phyloP scores from a whole-genome alignment of 2,329 filamentous ascomycete species.

The Fusarium proliferatum region DNA sequence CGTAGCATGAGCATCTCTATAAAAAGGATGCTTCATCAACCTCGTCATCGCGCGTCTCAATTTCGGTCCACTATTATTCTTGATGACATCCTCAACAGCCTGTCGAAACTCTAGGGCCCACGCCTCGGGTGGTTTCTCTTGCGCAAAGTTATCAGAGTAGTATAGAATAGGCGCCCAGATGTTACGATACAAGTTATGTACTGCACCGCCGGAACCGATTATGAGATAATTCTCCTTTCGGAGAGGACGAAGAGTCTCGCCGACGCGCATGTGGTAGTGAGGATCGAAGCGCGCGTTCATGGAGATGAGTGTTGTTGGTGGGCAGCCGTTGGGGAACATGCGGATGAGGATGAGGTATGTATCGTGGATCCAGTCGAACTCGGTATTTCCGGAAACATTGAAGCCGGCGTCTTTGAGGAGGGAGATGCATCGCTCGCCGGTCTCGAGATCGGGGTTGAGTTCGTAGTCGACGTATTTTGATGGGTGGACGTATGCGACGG shows the following conservation, averaged over 20 bases:
- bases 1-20: slow-evolving; percentile 73
- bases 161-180: slow-evolving; percentile 71
- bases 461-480: slow-evolving; percentile 72
- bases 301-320: slow-evolving; percentile 65
- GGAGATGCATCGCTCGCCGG: slow-evolving; percentile 60
- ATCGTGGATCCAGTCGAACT: slow-evolving; percentile 79
- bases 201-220: slow-evolving; percentile 69
- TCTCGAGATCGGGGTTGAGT: slow-evolving; percentile 68
- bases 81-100: slow-evolving; percentile 69
- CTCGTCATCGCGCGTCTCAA: slow-evolving; percentile 67
- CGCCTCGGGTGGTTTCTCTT: slow-evolving; percentile 41
- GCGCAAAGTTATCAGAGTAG: slow-evolving; percentile 25
- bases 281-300: slow-evolving; percentile 42
- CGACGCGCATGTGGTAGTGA: slow-evolving; percentile 41
- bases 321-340: slow-evolving; percentile 74
- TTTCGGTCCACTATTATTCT: slow-evolving; percentile 53
- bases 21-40: slow-evolving; percentile 75
- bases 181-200: slow-evolving; percentile 78
- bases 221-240: slow-evolving; percentile 55
- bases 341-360: slow-evolving; percentile 75
- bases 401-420: slow-evolving; percentile 64
- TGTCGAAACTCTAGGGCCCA: slow-evolving; percentile 75
- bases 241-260: slow-evolving; percentile 19
- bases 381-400: slow-evolving; percentile 61
- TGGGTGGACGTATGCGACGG: slow-evolving; percentile 74